These are phyloP conservation scores for Emericellopsis cladophorae DNA, from an alignment of 2,329 filamentous ascomycete species.

Conservation along the genomic window DNA sequence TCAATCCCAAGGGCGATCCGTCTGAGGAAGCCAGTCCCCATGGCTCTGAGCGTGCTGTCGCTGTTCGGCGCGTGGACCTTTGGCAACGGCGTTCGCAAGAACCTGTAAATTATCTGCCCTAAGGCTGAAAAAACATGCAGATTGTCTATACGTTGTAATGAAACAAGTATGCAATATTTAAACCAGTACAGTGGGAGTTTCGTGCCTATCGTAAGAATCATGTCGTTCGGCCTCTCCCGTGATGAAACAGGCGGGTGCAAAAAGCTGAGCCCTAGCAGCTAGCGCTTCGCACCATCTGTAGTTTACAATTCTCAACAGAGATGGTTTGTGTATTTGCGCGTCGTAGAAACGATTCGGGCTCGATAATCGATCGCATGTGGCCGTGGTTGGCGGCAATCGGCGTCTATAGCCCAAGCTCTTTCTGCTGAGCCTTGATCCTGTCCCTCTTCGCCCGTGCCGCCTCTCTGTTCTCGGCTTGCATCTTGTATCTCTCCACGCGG, in stretches of 20 bases:
- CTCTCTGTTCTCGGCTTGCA: constrained; percentile 62
- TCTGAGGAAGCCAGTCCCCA: constrained; percentile 71
- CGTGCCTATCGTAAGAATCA: no score
- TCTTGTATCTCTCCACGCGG: constrained; percentile 64
- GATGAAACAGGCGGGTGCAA: no score
- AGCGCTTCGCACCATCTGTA: no score
- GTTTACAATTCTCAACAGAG: no score
- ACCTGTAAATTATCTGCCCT: constrained; percentile 12
- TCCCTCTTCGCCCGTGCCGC: constrained; percentile 55
- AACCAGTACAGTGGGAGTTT: no score
- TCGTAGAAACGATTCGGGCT: not conserved
- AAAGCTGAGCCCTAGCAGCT: no score
- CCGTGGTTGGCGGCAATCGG: not conserved
- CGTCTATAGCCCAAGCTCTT: constrained; percentile 21
- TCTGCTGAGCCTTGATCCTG: constrained; percentile 64
- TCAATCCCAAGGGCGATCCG: constrained; percentile 80
- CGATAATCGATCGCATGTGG: not conserved
- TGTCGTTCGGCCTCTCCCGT: no score
- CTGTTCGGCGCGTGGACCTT: constrained; percentile 69
- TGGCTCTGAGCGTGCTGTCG: constrained; percentile 66
- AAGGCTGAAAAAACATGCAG: no score
- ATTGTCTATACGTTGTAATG: no score
- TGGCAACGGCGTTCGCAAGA: constrained; percentile 50
- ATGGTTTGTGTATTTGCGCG: not conserved
- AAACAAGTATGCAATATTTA: no score